phyloP scores from a whole-genome alignment of 2,329 filamentous ascomycete genomes.

The Zalaria sp. region DNA sequence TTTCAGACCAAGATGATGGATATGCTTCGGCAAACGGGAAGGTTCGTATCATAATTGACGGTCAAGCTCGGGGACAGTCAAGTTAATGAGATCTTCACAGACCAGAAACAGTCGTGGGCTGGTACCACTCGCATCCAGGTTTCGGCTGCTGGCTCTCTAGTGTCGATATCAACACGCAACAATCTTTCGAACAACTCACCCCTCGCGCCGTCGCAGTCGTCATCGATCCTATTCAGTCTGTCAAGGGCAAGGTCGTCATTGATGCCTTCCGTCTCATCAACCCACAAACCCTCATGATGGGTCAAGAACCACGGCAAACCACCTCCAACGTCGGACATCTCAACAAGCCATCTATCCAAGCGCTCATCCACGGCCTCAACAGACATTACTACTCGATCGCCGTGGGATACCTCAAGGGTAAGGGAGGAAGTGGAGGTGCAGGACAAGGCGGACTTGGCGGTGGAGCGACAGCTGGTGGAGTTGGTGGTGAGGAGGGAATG shows the following conservation, averaged over 20 bases:
- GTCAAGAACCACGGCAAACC: constrained; percentile 92
- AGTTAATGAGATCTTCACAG: constrained; percentile 29
- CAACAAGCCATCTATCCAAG: constrained; percentile 99
- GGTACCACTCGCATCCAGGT: constrained; percentile 98
- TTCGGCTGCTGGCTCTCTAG: constrained; percentile 99
- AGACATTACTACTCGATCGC: constrained; percentile 98
- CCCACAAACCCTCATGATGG: constrained; percentile 93
- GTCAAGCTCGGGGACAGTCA: too few relatives aligned
- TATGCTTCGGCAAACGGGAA: constrained; percentile 93
- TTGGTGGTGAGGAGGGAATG: constrained; percentile 90
- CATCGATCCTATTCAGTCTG: constrained; percentile 95
- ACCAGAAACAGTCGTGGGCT: constrained; percentile 93
- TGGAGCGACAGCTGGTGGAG: constrained; percentile 1
- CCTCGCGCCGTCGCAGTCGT: constrained; percentile 94
- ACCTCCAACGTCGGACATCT: constrained; percentile 95
- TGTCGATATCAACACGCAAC: constrained; percentile 98
- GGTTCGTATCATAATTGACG: constrained; percentile 43
- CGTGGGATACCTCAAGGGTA: constrained; percentile 82
- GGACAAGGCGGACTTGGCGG: constrained; percentile 1
- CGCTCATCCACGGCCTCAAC: constrained; percentile 94
- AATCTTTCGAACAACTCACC: constrained; percentile 98
- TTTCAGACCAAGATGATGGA: constrained; percentile 99
- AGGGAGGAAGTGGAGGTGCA: constrained; percentile 3
- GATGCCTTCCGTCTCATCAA: constrained; percentile 98
- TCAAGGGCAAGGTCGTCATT: constrained; percentile 99